Evolutionary conservation across 2,329 filamentous ascomycete genomes (phyloP).

Genomic region (Lasiodiplodia citricola): DNA sequence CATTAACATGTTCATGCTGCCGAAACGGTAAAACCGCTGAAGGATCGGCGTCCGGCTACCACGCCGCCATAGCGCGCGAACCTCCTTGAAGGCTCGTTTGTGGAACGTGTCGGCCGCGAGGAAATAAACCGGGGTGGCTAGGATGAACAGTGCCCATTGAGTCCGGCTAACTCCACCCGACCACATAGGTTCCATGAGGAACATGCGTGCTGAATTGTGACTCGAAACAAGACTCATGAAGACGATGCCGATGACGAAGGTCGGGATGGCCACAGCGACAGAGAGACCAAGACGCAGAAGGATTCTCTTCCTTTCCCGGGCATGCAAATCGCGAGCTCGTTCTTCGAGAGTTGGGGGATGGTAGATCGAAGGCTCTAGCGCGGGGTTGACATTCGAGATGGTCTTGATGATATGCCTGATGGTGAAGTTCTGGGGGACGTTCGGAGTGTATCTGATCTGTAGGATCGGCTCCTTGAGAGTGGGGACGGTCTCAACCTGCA

Average conservation of each 20-base stretch:
- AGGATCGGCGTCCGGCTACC: slow-evolving; percentile 74
- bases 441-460: slow-evolving; percentile 72
- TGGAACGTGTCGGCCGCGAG: slow-evolving; percentile 88
- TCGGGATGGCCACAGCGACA: slow-evolving; percentile 74
- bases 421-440: slow-evolving; percentile 68
- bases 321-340: slow-evolving; percentile 73
- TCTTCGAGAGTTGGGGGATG: slow-evolving; percentile 86
- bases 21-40: slow-evolving; percentile 86
- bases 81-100: slow-evolving; percentile 75
- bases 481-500: slow-evolving; percentile 61
- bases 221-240: slow-evolving; percentile 82
- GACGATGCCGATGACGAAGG: slow-evolving; percentile 85
- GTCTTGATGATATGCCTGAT: slow-evolving; percentile 74
- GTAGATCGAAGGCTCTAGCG: slow-evolving; percentile 72
- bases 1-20: slow-evolving; percentile 95
- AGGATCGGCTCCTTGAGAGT: slow-evolving; percentile 67
- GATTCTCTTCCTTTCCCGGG: slow-evolving; percentile 70
- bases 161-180: slow-evolving; percentile 73
- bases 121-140: slow-evolving; percentile 87
- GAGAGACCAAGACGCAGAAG: slow-evolving; percentile 74
- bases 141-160: slow-evolving; percentile 79
- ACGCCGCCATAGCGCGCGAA: slow-evolving; percentile 76
- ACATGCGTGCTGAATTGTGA: slow-evolving; percentile 63
- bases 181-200: slow-evolving; percentile 72
- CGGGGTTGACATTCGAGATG: slow-evolving; percentile 69